Evolutionary conservation across 176 grass and related monocot species (phyloP).

Genomic region (Elymus sibiricus): DNA sequence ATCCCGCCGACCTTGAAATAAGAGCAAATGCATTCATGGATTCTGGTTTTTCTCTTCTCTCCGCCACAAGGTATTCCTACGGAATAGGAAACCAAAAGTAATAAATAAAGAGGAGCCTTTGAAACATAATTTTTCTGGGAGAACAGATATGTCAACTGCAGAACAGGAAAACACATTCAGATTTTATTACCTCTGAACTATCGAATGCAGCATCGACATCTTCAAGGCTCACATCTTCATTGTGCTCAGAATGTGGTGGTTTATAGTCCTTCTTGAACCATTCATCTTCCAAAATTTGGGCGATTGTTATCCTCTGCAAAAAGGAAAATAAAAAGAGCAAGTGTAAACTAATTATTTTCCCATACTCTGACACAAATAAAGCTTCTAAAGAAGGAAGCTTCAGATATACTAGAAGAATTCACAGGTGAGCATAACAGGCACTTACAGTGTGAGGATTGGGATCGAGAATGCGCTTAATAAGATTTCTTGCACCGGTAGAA

Average conservation of each 20-base stretch:
- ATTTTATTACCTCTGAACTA: conserved; percentile 64
- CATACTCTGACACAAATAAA: conserved; percentile 2
- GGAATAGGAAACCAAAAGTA: neutral
- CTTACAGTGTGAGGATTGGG: conserved; percentile 87
- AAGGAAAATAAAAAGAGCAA: neutral
- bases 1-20: conserved; percentile 96
- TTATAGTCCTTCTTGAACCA: conserved; percentile 97
- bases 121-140: neutral
- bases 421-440: neutral
- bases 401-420: neutral
- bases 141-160: neutral
- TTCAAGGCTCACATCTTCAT: conserved; percentile 72
- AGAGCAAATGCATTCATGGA: conserved; percentile 99
- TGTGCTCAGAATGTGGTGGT: conserved; percentile 74
- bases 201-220: conserved; percentile 91
- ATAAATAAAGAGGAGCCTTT: neutral
- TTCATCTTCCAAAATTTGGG: conserved; percentile 85
- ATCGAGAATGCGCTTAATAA: conserved; percentile 88
- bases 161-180: neutral
- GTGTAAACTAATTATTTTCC: neutral
- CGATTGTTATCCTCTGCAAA: conserved; percentile 82
- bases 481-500: conserved; percentile 66
- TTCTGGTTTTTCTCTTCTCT: conserved; percentile 84
- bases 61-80: conserved; percentile 87
- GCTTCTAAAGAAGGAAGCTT: neutral